phyloP scores from a whole-genome alignment of 345 rosid species.

The Sonneratia caseolaris region DNA sequence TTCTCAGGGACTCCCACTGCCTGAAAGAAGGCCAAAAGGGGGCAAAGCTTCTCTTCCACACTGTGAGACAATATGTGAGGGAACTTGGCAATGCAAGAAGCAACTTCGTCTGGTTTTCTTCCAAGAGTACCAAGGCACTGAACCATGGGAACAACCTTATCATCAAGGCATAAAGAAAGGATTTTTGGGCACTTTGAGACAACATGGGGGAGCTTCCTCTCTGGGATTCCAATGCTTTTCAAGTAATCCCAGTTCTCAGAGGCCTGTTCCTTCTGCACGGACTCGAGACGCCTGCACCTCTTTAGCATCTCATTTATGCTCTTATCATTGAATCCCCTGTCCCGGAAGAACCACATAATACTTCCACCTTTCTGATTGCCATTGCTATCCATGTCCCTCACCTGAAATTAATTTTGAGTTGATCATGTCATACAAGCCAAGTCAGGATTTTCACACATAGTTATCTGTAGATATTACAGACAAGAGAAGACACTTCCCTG shows the following conservation, averaged over 20 bases:
- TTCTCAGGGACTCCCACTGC: constrained; percentile 19
- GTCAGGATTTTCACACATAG: background rate
- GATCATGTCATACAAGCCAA: background rate
- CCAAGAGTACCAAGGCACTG: constrained; percentile 16
- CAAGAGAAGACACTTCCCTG: background rate
- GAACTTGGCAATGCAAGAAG: constrained; percentile 15
- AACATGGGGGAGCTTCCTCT: constrained; percentile 19
- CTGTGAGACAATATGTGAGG: constrained; percentile 19
- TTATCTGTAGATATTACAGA: background rate
- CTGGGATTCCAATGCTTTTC: constrained; percentile 18
- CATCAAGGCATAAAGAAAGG: constrained; percentile 11
- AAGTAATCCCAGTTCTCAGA: constrained; percentile 20
- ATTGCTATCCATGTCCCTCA: constrained; percentile 10
- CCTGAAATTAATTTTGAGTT: background rate
- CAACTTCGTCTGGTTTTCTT: constrained; percentile 15
- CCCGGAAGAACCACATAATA: constrained; percentile 19
- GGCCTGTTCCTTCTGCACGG: constrained; percentile 13
- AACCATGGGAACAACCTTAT: constrained; percentile 18
- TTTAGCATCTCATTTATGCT: constrained; percentile 16
- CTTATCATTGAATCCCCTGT: constrained; percentile 16
- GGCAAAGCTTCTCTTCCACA: constrained; percentile 18
- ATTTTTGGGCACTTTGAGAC: constrained; percentile 18
- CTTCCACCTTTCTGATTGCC: constrained; percentile 11
- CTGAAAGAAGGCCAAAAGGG: constrained; percentile 16
- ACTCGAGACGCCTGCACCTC: constrained; percentile 17